Conservation (phyloP, 495 filamentous ascomycete genomes). For the Aspergillus taichungensis region DNA sequence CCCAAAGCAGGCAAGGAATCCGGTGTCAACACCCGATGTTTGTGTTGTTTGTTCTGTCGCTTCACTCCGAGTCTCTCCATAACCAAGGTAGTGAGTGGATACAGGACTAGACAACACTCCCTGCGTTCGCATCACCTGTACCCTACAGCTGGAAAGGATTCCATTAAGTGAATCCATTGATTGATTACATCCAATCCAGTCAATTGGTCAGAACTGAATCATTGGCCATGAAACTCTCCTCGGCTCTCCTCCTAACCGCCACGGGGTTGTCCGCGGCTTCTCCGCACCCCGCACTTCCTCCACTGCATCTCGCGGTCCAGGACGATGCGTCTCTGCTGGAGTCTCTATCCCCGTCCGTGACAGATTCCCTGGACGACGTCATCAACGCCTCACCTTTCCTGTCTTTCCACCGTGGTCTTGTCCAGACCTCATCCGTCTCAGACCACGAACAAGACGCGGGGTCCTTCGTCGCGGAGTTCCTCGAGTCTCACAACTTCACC, state of each 20-base stretch:
- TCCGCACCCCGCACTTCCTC: conserved; percentile 24
- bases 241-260: conserved; percentile 14
- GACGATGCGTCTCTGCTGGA: no score
- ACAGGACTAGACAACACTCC: no score
- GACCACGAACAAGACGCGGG: conserved; percentile 62
- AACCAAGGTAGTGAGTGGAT: no score
- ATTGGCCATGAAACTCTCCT: conserved; percentile 6
- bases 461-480: conserved; percentile 57
- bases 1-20: no score
- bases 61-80: no score
- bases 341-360: background rate
- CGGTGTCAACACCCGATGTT: no score
- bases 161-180: no score
- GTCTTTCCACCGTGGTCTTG: conserved; percentile 65
- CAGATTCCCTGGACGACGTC: conserved; percentile 14
- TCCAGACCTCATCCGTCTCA: conserved; percentile 69
- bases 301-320: background rate
- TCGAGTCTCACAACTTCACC: conserved; percentile 54
- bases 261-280: conserved; percentile 20
- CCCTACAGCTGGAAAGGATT: no score
- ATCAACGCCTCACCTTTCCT: conserved; percentile 49
- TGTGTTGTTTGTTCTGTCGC: no score
- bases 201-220: no score
- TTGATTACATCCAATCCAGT: no score
- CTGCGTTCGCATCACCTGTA: no score